phyloP scores from a whole-genome alignment of 2,329 filamentous ascomycete species.

The Phialocephala subalpina region DNA sequence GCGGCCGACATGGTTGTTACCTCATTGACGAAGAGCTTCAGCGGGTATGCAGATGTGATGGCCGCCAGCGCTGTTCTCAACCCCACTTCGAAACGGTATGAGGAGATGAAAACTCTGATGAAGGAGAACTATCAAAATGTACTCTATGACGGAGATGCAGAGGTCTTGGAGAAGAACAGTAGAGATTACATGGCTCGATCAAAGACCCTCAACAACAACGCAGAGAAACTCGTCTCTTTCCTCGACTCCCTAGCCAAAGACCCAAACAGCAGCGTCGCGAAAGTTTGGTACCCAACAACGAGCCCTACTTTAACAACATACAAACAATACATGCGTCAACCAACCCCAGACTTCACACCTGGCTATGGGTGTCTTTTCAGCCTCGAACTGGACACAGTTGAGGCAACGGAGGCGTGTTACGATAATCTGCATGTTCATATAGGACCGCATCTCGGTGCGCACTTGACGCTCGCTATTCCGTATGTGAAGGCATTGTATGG shows the following conservation, averaged over 20 bases:
- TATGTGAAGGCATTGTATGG: constrained; percentile 36
- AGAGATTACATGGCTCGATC: constrained; percentile 52
- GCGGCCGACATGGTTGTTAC: constrained; percentile 58
- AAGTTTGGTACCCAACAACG: constrained; percentile 54
- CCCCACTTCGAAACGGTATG: constrained; percentile 52
- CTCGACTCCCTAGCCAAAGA: constrained; percentile 43
- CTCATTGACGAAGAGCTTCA: constrained; percentile 66
- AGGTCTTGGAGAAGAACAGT: constrained; percentile 54
- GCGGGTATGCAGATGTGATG: constrained; percentile 62
- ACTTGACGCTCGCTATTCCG: constrained; percentile 56
- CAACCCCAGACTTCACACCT: constrained; percentile 54
- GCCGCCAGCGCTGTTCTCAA: constrained; percentile 60
- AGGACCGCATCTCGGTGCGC: constrained; percentile 62
- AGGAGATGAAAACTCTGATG: constrained; percentile 45
- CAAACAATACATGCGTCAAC: constrained; percentile 36
- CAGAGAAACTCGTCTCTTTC: constrained; percentile 46
- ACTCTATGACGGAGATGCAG: constrained; percentile 56
- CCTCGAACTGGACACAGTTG: constrained; percentile 56
- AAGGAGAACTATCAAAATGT: constrained; percentile 51
- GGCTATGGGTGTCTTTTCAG: constrained; percentile 64
- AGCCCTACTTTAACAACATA: constrained; percentile 35
- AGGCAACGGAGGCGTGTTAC: constrained; percentile 55
- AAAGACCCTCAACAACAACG: constrained; percentile 52
- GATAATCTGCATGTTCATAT: constrained; percentile 56
- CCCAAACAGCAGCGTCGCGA: constrained; percentile 43